phyloP scores from a whole-genome alignment of 108 stramenopile species.

The Conticribra weissflogii region DNA sequence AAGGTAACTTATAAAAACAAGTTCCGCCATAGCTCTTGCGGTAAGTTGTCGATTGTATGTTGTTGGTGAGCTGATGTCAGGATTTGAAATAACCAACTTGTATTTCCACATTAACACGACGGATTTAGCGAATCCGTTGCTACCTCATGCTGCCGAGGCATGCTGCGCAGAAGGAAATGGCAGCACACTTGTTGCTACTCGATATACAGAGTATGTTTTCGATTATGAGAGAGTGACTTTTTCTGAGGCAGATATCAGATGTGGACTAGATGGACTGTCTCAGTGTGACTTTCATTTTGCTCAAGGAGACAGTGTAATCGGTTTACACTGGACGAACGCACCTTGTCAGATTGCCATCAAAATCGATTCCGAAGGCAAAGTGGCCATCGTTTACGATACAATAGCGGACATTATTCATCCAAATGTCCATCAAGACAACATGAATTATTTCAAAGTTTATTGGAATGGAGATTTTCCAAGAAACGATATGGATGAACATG shows the following conservation, averaged over 20 bases:
- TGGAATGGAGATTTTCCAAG: slow-evolving; percentile 35
- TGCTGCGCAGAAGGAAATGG: slow-evolving; percentile 20
- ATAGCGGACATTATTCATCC: slow-evolving; percentile 29
- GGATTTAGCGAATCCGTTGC: neutral
- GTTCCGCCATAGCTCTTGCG: neutral
- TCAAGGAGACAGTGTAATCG: slow-evolving; percentile 28
- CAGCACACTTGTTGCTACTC: neutral
- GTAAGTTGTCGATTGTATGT: too few relatives aligned
- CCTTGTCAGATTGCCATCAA: slow-evolving; percentile 57
- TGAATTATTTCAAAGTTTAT: slow-evolving; percentile 52
- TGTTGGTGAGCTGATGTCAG: too few relatives aligned
- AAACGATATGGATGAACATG: slow-evolving; percentile 33
- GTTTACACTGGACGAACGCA: slow-evolving; percentile 55
- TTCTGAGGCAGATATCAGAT: slow-evolving; percentile 28
- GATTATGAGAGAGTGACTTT: slow-evolving; percentile 43
- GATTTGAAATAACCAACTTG: too few relatives aligned
- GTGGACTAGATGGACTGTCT: slow-evolving; percentile 22
- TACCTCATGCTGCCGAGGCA: slow-evolving; percentile 29
- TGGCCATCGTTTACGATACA: slow-evolving; percentile 56
- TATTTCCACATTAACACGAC: too few relatives aligned
- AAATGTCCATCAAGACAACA: slow-evolving; percentile 31
- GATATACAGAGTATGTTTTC: slow-evolving; percentile 25
- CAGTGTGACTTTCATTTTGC: slow-evolving; percentile 33
- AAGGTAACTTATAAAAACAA: slow-evolving; percentile 40
- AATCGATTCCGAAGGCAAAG: slow-evolving; percentile 56